Base-by-base conservation (phyloP, 257 asterid genomes). In the Salvia splendens region DNA sequence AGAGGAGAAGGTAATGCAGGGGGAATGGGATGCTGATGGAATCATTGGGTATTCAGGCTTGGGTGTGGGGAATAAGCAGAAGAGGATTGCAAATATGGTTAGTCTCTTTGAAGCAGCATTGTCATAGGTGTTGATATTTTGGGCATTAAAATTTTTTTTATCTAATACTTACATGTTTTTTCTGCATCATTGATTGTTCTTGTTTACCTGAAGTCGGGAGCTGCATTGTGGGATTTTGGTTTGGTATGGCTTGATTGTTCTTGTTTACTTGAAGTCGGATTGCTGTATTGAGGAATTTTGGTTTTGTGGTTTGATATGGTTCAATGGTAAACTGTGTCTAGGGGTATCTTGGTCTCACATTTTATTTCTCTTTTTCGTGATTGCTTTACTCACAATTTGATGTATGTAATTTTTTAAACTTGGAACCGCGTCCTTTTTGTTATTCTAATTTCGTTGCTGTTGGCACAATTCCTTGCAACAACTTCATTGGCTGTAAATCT, bases 1-100 rank as follows among this genome's bases (percentile, higher is more conserved):
- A 12, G 89, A 72, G n/a, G 88, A 65, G 61, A 68, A n/a, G 8
- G 36, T 36, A 40, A 12, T 55, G 70, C 79, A 75, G 43, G 73
- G 74, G 41, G 61, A 78, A 10, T 87, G 95, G 97, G 83, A 78
- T 36, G 81, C 82, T 3, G 89, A 81, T 62, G 90, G 92, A 33
- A 77, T 83, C 49, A 79, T 72, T 60, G 91, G 93, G 30, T 82
- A 84, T 78, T 83, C 85, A 1, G 92, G 84, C 38, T 59, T 77
- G 70, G 89, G 86, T 7, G 52, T 78, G 52, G 83, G 85, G 43
- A 70, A 75, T 68, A 76, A 78, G 54, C 90, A 80, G 70, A 87
- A 85, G 80, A 85, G 90, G 73, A 73, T 85, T 53, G 84, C 83
- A 0, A 85, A 82, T 72, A 75, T 80, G 65, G 77, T 84, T 74